These are phyloP conservation scores for Chytriomyces confervae DNA, from an alignment of 192 early-diverging fungal species.

Conservation along the genomic window DNA sequence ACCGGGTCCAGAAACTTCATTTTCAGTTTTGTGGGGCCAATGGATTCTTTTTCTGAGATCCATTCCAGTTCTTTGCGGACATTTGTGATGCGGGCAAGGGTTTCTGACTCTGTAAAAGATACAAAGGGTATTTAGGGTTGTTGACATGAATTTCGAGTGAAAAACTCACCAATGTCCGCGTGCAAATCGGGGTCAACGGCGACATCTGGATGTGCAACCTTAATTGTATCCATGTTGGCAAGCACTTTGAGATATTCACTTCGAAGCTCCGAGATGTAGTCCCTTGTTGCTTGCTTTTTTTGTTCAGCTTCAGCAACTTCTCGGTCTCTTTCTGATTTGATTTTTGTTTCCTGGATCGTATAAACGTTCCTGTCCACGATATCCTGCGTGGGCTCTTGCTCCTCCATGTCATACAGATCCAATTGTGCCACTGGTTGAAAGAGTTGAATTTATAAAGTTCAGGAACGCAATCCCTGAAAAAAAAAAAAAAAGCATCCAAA, in stretches of 20 bases:
- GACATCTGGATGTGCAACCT: constrained; percentile 25
- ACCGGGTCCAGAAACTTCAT: constrained; percentile 60
- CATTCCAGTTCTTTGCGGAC: constrained; percentile 63
- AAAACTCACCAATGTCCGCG: constrained; percentile 45
- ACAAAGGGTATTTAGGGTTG: neutral
- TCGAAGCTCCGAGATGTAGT: constrained; percentile 57
- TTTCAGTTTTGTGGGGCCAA: constrained; percentile 62
- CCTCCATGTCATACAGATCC: constrained; percentile 21
- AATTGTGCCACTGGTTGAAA: neutral
- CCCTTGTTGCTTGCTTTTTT: constrained; percentile 59
- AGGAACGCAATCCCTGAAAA: neutral
- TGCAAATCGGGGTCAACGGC: constrained; percentile 56
- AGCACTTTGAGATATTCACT: constrained; percentile 56
- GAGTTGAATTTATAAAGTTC: neutral
- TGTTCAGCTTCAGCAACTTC: constrained; percentile 61
- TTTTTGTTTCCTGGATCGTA: constrained; percentile 63
- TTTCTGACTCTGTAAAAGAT: constrained; percentile 40
- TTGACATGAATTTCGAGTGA: neutral
- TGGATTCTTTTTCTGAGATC: constrained; percentile 60
- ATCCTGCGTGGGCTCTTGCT: constrained; percentile 43
- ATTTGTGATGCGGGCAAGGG: constrained; percentile 48
- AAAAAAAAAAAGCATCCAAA: neutral
- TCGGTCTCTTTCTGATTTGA: constrained; percentile 63
- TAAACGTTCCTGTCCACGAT: constrained; percentile 59
- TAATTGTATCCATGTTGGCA: constrained; percentile 50